These are phyloP conservation scores for Fusarium heterosporum DNA, from an alignment of 2,329 filamentous ascomycete species.

Conservation along the genomic window DNA sequence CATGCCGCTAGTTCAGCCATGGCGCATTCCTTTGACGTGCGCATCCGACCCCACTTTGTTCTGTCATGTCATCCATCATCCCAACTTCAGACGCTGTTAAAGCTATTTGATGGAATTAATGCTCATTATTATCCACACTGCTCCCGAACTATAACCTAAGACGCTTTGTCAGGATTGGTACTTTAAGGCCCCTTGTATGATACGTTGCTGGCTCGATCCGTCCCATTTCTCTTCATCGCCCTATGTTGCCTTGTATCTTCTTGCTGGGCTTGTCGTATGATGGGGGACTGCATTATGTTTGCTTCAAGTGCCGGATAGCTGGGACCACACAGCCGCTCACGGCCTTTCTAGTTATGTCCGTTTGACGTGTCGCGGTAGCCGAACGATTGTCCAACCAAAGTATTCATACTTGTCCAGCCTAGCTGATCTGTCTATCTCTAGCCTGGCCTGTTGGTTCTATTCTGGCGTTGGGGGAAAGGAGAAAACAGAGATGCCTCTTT, in stretches of 20 bases:
- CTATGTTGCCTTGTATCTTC: constrained; percentile 1
- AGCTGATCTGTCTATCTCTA: constrained; percentile 24
- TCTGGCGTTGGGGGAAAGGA: constrained; percentile 5
- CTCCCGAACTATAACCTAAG: constrained; percentile 4
- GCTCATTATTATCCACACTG: constrained; percentile 4
- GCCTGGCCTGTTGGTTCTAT: constrained; percentile 28
- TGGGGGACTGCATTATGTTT: constrained; percentile 29
- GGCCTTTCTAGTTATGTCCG: constrained; percentile 26
- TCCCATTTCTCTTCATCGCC: constrained; percentile 2
- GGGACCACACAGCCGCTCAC: constrained; percentile 29
- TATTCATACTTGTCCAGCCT: constrained; percentile 26
- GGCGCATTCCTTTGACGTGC: constrained; percentile 46
- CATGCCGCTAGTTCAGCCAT: constrained; percentile 40
- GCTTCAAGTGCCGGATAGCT: constrained; percentile 28
- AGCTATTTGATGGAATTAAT: neutral
- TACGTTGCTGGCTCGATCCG: neutral
- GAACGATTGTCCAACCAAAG: constrained; percentile 27
- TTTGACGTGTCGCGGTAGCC: constrained; percentile 34
- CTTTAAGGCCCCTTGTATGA: constrained; percentile 3
- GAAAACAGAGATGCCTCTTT: constrained; percentile 25
- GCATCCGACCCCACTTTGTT: constrained; percentile 4
- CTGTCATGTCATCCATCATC: constrained; percentile 15
- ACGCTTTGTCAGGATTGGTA: constrained; percentile 1
- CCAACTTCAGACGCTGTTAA: constrained; percentile 17
- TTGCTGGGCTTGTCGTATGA: constrained; percentile 4